Conservation (phyloP, 495 filamentous ascomycete species). For the Bacidia rubella region DNA sequence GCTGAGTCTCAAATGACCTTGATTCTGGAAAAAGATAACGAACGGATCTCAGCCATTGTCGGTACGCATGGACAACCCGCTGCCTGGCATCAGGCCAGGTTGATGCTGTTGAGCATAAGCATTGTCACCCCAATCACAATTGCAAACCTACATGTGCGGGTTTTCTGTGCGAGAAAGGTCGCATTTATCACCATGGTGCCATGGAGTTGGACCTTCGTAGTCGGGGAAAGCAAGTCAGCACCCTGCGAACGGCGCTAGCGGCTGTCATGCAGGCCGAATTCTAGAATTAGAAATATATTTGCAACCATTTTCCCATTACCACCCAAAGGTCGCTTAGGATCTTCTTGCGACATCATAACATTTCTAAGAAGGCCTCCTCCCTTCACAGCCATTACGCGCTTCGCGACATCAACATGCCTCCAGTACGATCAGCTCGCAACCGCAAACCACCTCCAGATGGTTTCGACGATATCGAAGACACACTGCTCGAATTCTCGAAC, state of each 20-base stretch:
- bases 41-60: constrained; percentile 90
- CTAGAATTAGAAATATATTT: background rate
- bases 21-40: constrained; percentile 25
- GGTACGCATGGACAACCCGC: constrained; percentile 73
- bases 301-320: background rate
- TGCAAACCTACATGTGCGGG: constrained; percentile 66
- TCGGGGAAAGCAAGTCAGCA: background rate
- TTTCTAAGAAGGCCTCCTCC: too few relatives aligned
- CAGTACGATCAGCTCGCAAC: constrained; percentile 60
- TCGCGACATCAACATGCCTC: constrained; percentile 51
- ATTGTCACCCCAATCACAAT: background rate
- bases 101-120: constrained; percentile 42
- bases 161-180: constrained; percentile 80
- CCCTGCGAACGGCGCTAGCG: background rate
- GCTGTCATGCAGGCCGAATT: background rate
- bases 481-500: constrained; percentile 86
- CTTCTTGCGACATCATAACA: too few relatives aligned
- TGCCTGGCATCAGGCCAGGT: constrained; percentile 76
- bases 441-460: constrained; percentile 88
- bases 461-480: constrained; percentile 94
- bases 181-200: constrained; percentile 66
- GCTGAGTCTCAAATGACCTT: background rate
- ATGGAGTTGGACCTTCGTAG: background rate
- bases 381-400: too few relatives aligned
- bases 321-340: too few relatives aligned